phyloP scores from a whole-genome alignment of 352 stramenopile genomes.

The Globisporangium takayamanum region DNA sequence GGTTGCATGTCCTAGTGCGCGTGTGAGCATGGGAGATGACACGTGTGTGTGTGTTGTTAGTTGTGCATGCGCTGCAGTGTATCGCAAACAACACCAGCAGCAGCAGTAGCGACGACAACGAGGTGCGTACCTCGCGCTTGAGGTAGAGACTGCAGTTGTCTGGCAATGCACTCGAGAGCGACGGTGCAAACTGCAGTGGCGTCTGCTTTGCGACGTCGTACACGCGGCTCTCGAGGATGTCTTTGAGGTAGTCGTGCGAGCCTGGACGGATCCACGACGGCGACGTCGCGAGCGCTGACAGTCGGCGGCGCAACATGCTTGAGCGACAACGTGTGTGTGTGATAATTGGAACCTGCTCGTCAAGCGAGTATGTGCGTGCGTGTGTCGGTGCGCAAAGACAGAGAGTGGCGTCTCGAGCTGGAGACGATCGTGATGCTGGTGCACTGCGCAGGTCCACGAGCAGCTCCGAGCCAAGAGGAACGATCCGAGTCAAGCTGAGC shows the following conservation, averaged over 20 bases:
- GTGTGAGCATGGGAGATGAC: neutral
- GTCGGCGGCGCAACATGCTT: slow-evolving; percentile 33
- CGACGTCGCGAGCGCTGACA: slow-evolving; percentile 23
- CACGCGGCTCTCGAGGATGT: slow-evolving; percentile 76
- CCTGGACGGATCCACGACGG: slow-evolving; percentile 59
- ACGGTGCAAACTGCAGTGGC: slow-evolving; percentile 50
- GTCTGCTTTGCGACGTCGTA: slow-evolving; percentile 81
- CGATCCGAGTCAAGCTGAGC: slow-evolving; percentile 2
- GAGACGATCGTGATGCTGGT: neutral
- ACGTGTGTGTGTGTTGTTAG: too few species aligned
- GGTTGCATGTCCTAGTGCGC: slow-evolving; percentile 89
- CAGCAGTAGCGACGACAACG: neutral
- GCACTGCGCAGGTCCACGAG: neutral
- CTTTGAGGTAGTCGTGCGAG: slow-evolving; percentile 69
- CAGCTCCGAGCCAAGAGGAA: slow-evolving; percentile 13
- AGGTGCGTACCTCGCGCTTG: slow-evolving; percentile 86
- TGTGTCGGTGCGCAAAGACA: neutral
- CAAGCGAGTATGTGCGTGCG: neutral
- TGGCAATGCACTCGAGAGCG: slow-evolving; percentile 47
- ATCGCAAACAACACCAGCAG: neutral
- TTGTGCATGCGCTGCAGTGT: neutral
- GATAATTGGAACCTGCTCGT: too few species aligned
- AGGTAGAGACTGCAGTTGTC: slow-evolving; percentile 70
- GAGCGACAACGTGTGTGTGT: neutral
- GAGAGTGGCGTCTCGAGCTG: neutral